Percentiles rank a stretch among this genome's conserved stretches.
These are phyloP conservation scores for Orbilia javanica DNA, from an alignment of 2,329 filamentous ascomycete genomes.

Conservation along the genomic window DNA sequence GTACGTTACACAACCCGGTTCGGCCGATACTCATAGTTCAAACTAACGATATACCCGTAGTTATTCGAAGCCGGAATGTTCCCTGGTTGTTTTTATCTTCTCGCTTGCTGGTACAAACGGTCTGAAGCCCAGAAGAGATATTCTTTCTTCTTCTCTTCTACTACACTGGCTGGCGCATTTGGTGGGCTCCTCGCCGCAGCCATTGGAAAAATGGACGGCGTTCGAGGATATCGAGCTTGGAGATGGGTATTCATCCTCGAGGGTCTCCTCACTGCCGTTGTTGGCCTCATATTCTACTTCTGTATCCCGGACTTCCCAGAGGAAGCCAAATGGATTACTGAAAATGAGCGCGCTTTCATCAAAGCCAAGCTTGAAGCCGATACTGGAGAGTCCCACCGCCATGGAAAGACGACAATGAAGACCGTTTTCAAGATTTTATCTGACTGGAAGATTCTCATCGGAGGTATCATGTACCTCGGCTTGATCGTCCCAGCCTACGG, in stretches of 20 bases:
- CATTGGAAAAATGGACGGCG: slow-evolving; percentile 86
- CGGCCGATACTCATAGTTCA: background rate
- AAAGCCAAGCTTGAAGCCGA: slow-evolving; percentile 76
- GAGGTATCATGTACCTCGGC: slow-evolving; percentile 84
- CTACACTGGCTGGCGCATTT: slow-evolving; percentile 83
- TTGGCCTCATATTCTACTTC: slow-evolving; percentile 76
- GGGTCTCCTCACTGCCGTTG: slow-evolving; percentile 74
- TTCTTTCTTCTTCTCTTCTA: slow-evolving; percentile 91
- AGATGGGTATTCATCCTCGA: slow-evolving; percentile 87
- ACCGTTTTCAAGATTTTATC: slow-evolving; percentile 71
- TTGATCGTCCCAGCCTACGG: slow-evolving; percentile 81
- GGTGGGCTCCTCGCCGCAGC: slow-evolving; percentile 86
- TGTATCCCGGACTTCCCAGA: slow-evolving; percentile 80
- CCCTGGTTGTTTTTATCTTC: slow-evolving; percentile 78
- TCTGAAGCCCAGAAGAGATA: slow-evolving; percentile 90
- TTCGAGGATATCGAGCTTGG: slow-evolving; percentile 79
- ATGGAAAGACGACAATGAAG: slow-evolving; percentile 73
- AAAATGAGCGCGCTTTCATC: slow-evolving; percentile 77
- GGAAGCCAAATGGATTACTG: slow-evolving; percentile 77
- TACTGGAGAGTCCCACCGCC: slow-evolving; percentile 75
- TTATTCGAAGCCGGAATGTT: slow-evolving; percentile 78
- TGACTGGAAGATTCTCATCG: slow-evolving; percentile 79
- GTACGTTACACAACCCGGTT: slow-evolving; percentile 62
- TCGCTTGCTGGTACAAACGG: slow-evolving; percentile 91
- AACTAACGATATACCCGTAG: slow-evolving; percentile 4